A percentile compares a stretch with the other conserved stretches of the same genome.
Conservation (phyloP, 345 rosid species). For the Dipteronia dyeriana region DNA sequence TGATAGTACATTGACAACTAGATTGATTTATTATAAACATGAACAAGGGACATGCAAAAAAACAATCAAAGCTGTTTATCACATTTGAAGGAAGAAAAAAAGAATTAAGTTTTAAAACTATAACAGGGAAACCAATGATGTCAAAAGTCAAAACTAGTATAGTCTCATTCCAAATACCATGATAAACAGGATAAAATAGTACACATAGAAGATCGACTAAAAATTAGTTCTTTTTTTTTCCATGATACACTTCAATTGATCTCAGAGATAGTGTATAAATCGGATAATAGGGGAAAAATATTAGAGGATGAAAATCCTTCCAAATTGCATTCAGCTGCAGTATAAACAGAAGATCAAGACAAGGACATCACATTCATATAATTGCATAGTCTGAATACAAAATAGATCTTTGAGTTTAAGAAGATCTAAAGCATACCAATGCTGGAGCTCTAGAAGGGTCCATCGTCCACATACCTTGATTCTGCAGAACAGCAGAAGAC, state of each 20-base stretch:
- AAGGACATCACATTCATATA: constrained; percentile 3
- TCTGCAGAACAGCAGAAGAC: constrained; percentile 56
- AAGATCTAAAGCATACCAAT: constrained; percentile 51
- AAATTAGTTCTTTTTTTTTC: neutral
- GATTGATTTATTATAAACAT: constrained; percentile 1
- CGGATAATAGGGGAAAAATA: neutral
- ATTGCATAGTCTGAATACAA: constrained; percentile 2
- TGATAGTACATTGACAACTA: neutral
- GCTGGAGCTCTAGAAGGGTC: constrained; percentile 76
- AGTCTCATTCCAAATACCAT: constrained; percentile 4
- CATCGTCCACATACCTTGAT: constrained; percentile 37
- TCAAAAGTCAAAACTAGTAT: constrained; percentile 2
- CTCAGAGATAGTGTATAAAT: neutral
- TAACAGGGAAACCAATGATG: neutral
- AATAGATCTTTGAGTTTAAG: neutral
- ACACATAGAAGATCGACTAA: neutral
- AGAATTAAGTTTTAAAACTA: neutral
- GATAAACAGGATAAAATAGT: neutral
- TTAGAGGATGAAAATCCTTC: neutral
- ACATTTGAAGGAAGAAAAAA: neutral
- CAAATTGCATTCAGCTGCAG: neutral
- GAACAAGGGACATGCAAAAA: neutral
- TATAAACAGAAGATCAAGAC: neutral
- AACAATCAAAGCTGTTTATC: neutral
- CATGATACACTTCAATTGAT: neutral